Evolutionary conservation across 176 grass and related monocot genomes (phyloP).

Genomic region (Ensete ventricosum): DNA sequence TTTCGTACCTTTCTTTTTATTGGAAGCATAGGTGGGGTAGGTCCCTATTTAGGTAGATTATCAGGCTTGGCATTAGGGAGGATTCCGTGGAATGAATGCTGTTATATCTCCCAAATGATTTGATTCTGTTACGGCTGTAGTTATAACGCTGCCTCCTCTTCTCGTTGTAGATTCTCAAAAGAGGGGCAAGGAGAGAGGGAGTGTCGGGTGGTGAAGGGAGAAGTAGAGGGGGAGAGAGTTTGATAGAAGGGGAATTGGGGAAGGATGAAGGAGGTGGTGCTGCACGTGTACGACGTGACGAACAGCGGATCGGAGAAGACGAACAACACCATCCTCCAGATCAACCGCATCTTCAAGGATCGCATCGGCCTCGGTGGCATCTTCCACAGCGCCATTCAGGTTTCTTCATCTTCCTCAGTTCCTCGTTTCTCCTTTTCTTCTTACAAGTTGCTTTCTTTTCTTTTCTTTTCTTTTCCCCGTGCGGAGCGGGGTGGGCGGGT

Average conservation of each 20-base stretch:
- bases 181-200: not conserved
- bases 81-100: too few relatives aligned
- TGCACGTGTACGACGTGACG: slow-evolving; percentile 98
- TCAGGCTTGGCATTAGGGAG: too few relatives aligned
- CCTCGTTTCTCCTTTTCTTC: not conserved
- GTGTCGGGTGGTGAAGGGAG: too few relatives aligned
- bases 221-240: not conserved
- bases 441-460: not conserved
- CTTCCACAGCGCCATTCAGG: slow-evolving; percentile 99
- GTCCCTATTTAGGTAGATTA: too few relatives aligned
- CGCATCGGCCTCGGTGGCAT: slow-evolving; percentile 97
- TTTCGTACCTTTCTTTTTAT: too few relatives aligned
- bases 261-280: slow-evolving; percentile 85
- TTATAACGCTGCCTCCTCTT: not conserved
- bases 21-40: too few relatives aligned
- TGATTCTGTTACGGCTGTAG: too few relatives aligned
- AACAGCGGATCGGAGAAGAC: slow-evolving; percentile 95
- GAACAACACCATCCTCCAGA: slow-evolving; percentile 96
- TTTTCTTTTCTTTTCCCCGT: not conserved
- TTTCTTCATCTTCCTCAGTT: not conserved
- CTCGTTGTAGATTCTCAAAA: not conserved
- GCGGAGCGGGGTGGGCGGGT: too few relatives aligned
- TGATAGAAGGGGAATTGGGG: not conserved
- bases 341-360: slow-evolving; percentile 99
- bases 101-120: too few relatives aligned